Evolutionary conservation across 73 alveolate species (phyloP).

Genomic region (Paramecium sexaurelia): DNA sequence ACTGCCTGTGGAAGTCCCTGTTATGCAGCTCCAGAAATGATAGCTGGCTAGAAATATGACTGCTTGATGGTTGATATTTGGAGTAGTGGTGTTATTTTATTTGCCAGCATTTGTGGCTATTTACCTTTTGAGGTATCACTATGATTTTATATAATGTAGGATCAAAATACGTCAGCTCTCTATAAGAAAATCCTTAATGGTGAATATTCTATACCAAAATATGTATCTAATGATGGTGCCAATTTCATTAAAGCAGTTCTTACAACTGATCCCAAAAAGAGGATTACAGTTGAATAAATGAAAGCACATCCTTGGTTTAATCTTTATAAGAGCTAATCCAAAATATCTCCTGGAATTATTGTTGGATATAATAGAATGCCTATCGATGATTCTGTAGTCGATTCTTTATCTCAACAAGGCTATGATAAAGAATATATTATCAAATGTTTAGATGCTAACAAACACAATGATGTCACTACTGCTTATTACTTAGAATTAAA

Average conservation of each 20-base stretch:
- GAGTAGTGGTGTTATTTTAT: slow-evolving; percentile 94
- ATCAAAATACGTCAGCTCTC: slow-evolving; percentile 81
- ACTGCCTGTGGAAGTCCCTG: slow-evolving; percentile 99
- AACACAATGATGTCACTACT: slow-evolving; percentile 84
- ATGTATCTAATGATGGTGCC: slow-evolving; percentile 83
- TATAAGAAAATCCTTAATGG: slow-evolving; percentile 91
- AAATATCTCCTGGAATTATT: slow-evolving; percentile 78
- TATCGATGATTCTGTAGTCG: slow-evolving; percentile 82
- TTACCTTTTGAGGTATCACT: slow-evolving; percentile 88
- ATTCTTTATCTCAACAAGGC: slow-evolving; percentile 66
- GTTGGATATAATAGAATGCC: slow-evolving; percentile 91
- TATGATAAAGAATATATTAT: slow-evolving; percentile 71
- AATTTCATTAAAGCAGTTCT: slow-evolving; percentile 85
- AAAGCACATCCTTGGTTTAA: slow-evolving; percentile 91
- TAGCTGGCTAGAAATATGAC: slow-evolving; percentile 90
- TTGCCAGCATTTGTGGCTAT: slow-evolving; percentile 94
- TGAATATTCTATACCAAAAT: slow-evolving; percentile 83
- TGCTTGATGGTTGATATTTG: slow-evolving; percentile 95
- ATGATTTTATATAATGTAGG: slow-evolving; percentile 35
- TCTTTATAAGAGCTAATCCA: slow-evolving; percentile 56
- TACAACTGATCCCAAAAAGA: slow-evolving; percentile 86
- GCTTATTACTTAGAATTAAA: slow-evolving; percentile 77
- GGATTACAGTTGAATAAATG: slow-evolving; percentile 87
- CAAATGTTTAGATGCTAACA: slow-evolving; percentile 74
- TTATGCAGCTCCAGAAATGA: slow-evolving; percentile 99